Evolutionary conservation across 2,329 filamentous ascomycete genomes (phyloP).

Genomic region (Paracoccidioides lutzii): DNA sequence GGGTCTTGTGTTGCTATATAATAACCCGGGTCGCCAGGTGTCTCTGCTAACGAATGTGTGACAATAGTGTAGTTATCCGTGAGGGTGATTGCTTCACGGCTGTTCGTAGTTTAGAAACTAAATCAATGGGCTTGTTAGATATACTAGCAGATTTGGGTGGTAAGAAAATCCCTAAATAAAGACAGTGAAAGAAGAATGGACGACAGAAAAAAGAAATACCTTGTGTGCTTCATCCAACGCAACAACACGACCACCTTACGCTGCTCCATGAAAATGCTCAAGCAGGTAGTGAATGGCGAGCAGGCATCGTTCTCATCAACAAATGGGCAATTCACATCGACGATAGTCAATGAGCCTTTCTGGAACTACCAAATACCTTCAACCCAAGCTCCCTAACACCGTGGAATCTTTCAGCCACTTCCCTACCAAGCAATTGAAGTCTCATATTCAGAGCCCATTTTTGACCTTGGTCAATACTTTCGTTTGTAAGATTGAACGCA

Average conservation of each 20-base stretch:
- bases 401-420: no score
- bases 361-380: conserved; percentile 15
- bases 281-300: conserved; percentile 57
- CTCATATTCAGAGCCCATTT: conserved; percentile 44
- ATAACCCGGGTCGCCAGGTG: conserved; percentile 55
- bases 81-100: conserved; percentile 42
- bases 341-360: conserved; percentile 46
- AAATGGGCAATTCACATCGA: conserved; percentile 63
- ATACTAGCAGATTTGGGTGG: neutral
- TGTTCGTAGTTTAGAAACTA: conserved; percentile 48
- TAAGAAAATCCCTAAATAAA: neutral
- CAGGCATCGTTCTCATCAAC: conserved; percentile 55
- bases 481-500: conserved; percentile 29
- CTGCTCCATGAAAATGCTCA: conserved; percentile 52
- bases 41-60: conserved; percentile 55
- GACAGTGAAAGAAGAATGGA: neutral
- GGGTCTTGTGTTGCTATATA: conserved; percentile 69
- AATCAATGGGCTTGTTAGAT: neutral
- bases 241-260: conserved; percentile 45
- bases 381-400: neutral
- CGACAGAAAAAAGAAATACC: conserved; percentile 12
- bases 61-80: conserved; percentile 46
- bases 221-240: conserved; percentile 71
- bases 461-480: conserved; percentile 39
- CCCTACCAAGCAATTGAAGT: conserved; percentile 39